phyloP scores from a whole-genome alignment of 768 basidiomycete genomes.

The Crepidotus variabilis region DNA sequence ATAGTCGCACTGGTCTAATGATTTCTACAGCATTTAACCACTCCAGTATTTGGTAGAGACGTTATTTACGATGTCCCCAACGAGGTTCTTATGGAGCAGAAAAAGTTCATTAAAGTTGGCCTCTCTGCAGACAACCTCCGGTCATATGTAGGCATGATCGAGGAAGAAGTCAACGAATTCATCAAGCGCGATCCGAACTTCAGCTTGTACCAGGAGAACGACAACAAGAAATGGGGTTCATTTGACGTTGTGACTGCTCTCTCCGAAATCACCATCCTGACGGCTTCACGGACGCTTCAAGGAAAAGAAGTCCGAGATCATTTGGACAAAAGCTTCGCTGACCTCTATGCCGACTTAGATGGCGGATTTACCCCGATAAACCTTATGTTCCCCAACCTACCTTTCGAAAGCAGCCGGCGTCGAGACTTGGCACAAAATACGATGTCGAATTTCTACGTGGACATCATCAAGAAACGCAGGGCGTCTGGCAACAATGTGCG shows the following conservation, averaged over 20 bases:
- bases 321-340: conserved; percentile 82
- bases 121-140: conserved; percentile 90
- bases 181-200: conserved; percentile 65
- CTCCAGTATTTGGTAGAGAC: conserved; percentile 94
- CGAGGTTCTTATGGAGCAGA: conserved; percentile 97
- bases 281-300: conserved; percentile 91
- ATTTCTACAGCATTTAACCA: conserved; percentile 73
- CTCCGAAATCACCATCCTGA: conserved; percentile 90
- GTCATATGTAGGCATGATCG: conserved; percentile 80
- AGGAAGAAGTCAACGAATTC: conserved; percentile 71
- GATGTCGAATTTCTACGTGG: conserved; percentile 91
- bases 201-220: conserved; percentile 54
- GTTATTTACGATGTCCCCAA: conserved; percentile 98
- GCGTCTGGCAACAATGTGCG: conserved; percentile 45
- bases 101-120: conserved; percentile 96
- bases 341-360: conserved; percentile 85
- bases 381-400: conserved; percentile 92
- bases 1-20: conserved; percentile 3
- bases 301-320: conserved; percentile 81
- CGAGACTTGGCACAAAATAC: conserved; percentile 88
- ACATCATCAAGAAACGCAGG: conserved; percentile 76
- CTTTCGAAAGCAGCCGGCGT: conserved; percentile 83
- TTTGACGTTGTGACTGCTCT: conserved; percentile 73
- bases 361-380: conserved; percentile 96
- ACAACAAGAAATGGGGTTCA: conserved; percentile 72